Evolutionary conservation across 2,329 filamentous ascomycete genomes (phyloP).

Genomic region (Setomelanomma holmii): DNA sequence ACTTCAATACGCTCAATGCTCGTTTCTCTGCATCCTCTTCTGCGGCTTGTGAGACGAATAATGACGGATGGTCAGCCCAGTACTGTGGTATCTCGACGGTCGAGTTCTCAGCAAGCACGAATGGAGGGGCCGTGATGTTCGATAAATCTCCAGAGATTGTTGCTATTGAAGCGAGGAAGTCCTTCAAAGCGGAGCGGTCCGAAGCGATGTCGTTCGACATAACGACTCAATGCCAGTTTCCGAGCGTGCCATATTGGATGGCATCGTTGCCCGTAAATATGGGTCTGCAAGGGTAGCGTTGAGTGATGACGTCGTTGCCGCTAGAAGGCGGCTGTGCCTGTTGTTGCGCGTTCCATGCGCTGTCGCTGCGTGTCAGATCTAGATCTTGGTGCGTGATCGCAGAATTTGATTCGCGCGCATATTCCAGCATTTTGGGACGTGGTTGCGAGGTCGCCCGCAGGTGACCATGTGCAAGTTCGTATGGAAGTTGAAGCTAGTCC

Average conservation of each 20-base stretch:
- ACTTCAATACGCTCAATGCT: conserved; percentile 57
- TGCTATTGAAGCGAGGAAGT: conserved; percentile 50
- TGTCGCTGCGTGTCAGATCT: background rate
- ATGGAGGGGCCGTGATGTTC: conserved; percentile 57
- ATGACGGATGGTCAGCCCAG: conserved; percentile 54
- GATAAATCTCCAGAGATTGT: conserved; percentile 56
- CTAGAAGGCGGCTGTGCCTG: background rate
- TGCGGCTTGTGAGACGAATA: conserved; percentile 55
- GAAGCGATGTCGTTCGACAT: conserved; percentile 30
- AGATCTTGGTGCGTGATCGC: background rate
- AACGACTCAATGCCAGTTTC: background rate
- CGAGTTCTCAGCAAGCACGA: conserved; percentile 54
- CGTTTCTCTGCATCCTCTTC: conserved; percentile 50
- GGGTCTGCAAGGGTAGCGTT: background rate
- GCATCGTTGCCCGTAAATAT: conserved; percentile 2
- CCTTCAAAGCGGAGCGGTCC: conserved; percentile 41
- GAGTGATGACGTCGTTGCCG: conserved; percentile 15
- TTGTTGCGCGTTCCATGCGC: background rate
- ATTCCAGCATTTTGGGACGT: background rate
- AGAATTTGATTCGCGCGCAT: background rate
- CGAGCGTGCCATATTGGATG: background rate
- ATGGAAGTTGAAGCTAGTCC: too few species aligned
- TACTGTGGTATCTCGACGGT: conserved; percentile 57
- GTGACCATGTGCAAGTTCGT: too few species aligned
- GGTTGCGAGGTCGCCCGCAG: background rate